Base-by-base conservation (phyloP, 2,329 filamentous ascomycete genomes). In the Aspergillus alliaceus region DNA sequence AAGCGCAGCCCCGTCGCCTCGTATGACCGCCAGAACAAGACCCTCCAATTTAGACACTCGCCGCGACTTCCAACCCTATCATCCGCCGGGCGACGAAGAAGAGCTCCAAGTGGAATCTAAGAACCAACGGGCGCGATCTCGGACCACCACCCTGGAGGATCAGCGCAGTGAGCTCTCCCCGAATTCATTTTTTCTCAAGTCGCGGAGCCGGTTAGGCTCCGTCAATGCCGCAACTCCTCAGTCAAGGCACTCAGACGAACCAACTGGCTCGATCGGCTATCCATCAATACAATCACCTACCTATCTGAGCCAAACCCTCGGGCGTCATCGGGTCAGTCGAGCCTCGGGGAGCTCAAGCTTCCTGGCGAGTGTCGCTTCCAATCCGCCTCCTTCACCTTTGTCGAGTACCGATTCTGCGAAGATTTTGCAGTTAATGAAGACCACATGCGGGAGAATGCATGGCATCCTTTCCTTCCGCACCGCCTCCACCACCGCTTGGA, bases 391-490 rank as follows among this genome's bases (percentile, higher is more conserved):
- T 7, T 70, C 72, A 40, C 62, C 75, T 8, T 73, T 78, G 24
- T 72, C 76, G 2, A 77, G 75, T 60, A 72, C 75, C 29, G 79
- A 81, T 65, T 73, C 78, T 8, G 72, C 75, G 27, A 80, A 79
- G 60, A 79, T 81, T 32, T 64, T 81, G 47, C 75, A 80, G 59
- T 67, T 81, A 49, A 81, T 81, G 79, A 81, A 80, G 60, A 80
- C 78, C 22, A 80, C 79, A 2, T 80, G 78, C 66, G 79, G 79
- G 50, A 72, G 79, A 55, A 81, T 81, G 79, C 79, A 81, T 65
- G 79, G 79, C 25, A 80, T 81, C 50, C 73, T 81, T n/a, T 81
- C 77, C 37, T 81, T 81, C 64, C 73, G 79, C 49, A 75, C 72
- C 11, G 69, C 77, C 24, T 69, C 73, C 25, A 75, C 71, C 27